Percentiles rank a stretch among this genome's conserved stretches.
Conservation (phyloP, 305 asterid species). For the Lippia alba region DNA sequence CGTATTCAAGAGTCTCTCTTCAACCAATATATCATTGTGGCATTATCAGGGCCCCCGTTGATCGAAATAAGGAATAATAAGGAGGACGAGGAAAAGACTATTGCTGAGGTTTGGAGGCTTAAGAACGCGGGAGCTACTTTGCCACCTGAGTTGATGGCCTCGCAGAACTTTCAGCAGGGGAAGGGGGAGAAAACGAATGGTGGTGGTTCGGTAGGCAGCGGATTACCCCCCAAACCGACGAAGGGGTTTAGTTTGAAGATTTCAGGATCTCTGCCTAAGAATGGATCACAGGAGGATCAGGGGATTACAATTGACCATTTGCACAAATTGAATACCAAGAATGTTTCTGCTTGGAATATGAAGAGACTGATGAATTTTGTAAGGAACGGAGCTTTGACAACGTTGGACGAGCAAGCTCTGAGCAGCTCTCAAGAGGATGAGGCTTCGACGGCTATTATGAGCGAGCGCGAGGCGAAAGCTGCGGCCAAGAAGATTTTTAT, state of each 20-base stretch:
- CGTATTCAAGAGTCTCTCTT: constrained; percentile 21
- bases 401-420: background rate
- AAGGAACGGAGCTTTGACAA: background rate
- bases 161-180: background rate
- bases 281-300: background rate
- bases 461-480: background rate
- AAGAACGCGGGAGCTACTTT: constrained; percentile 9
- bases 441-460: background rate
- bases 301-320: background rate
- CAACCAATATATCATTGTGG: background rate
- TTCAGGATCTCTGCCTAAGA: background rate
- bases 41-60: constrained; percentile 5
- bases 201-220: background rate
- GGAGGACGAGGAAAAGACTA: background rate
- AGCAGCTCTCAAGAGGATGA: background rate
- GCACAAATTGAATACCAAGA: background rate
- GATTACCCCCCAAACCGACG: background rate
- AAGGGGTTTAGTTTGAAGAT: background rate
- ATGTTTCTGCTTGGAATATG: constrained; percentile 8
- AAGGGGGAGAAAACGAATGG: background rate
- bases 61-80: constrained; percentile 1
- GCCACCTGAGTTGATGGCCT: background rate
- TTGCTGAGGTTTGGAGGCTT: constrained; percentile 17
- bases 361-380: background rate
- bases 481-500: background rate